These are phyloP conservation scores for Hygrophorus russula DNA, from an alignment of 768 basidiomycete species.

Conservation along the genomic window DNA sequence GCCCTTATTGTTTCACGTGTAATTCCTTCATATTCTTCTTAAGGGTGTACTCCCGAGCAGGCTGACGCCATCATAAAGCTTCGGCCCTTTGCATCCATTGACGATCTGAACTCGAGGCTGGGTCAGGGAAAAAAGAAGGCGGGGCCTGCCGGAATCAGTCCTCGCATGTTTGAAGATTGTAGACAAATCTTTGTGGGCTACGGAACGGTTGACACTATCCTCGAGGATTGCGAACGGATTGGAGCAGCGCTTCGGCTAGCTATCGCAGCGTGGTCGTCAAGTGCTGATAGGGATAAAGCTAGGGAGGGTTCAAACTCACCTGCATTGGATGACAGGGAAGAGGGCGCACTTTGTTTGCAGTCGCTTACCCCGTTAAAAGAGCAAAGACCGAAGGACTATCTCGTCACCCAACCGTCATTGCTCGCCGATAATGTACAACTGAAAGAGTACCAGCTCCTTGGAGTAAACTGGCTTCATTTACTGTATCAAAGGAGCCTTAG, in stretches of 20 bases:
- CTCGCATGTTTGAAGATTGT: slow-evolving; percentile 87
- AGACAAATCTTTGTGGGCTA: slow-evolving; percentile 77
- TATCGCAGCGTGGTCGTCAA: slow-evolving; percentile 67
- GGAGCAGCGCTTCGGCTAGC: slow-evolving; percentile 62
- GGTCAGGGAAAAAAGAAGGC: slow-evolving; percentile 83
- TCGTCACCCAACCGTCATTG: slow-evolving; percentile 62
- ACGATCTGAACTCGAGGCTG: slow-evolving; percentile 67
- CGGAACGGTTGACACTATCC: slow-evolving; percentile 76
- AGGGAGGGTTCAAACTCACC: slow-evolving; percentile 20
- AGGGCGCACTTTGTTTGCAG: slow-evolving; percentile 51
- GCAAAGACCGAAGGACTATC: slow-evolving; percentile 46
- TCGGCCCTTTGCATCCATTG: slow-evolving; percentile 70
- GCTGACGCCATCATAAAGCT: slow-evolving; percentile 67
- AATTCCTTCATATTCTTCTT: background rate
- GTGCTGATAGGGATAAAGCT: slow-evolving; percentile 27
- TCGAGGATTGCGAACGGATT: slow-evolving; percentile 81
- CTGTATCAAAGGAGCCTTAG: slow-evolving; percentile 72
- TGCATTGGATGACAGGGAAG: slow-evolving; percentile 30
- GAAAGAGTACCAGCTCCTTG: slow-evolving; percentile 95
- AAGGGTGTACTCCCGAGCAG: slow-evolving; percentile 75
- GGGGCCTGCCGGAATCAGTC: slow-evolving; percentile 72
- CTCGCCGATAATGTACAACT: slow-evolving; percentile 59
- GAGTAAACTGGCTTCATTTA: slow-evolving; percentile 95
- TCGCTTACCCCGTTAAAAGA: slow-evolving; percentile 31
- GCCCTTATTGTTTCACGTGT: slow-evolving; percentile 4